Base-by-base conservation (phyloP, 352 stramenopile species). In the Pseudoperonospora humuli region DNA sequence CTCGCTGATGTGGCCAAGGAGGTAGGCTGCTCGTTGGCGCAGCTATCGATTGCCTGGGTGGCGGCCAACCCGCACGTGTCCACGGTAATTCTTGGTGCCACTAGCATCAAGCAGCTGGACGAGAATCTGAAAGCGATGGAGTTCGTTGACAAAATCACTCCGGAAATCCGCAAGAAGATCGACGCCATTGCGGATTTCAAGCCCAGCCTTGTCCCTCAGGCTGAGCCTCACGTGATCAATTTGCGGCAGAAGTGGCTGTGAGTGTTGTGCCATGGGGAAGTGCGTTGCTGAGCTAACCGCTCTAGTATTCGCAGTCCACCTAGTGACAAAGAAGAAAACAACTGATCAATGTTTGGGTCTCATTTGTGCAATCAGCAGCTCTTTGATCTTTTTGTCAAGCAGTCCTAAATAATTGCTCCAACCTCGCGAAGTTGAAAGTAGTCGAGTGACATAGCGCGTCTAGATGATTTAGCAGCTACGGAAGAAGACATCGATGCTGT, bases 111-210 rank as follows among this genome's bases (percentile, higher is more conserved):
- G 25, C 77, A 89, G 44, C 57, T 89, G 3, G 70, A 90, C 18
- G 76, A 89, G 38, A 90, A 91, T 53, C 41, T 91, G 24, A 77
- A 79, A 52, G 70, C 77, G 11, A 39, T 85, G 21, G 57, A 64
- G 34, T 77, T 84, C 15, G 42, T 67, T 11, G 57, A 72, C 52
- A 87, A 88, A 67, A 70, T 90, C 36, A 90, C 76, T 10, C 65
- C 74, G 0, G 65, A 87, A 52, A 45, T 85, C 33, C 73, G 75
- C 36, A 61, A 46, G 4, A 76, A 83, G 51, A 79, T 90, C 36
- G 78, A 90, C 39, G 64, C 65, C 25, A 83, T 88, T 32, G 68
- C 73, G 14, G 58, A 76, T 24, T 81, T 71, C 10, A 5, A 26
- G 20, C 35, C 35, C 19, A 40, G 18, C 8, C 13, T 28, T 5